phyloP scores from a whole-genome alignment of 1,139 yeast genomes.

The Citeromyces siamensis region DNA sequence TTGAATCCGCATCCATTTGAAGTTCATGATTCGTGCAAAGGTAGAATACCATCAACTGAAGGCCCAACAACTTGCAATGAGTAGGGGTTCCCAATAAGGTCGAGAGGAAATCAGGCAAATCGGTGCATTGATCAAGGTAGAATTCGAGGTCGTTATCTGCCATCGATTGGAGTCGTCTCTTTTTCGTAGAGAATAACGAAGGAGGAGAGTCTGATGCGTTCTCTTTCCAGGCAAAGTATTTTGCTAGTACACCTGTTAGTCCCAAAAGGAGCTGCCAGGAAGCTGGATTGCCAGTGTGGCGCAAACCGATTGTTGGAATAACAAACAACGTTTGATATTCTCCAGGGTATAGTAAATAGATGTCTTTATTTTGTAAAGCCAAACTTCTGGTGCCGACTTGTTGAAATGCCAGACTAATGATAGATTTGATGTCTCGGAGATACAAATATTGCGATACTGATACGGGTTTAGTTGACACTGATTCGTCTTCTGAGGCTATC shows the following conservation, averaged over 20 bases:
- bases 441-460: not conserved
- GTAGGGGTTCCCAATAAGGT: not conserved
- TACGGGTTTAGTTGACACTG: not conserved
- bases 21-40: not conserved
- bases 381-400: not conserved
- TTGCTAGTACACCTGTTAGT: not conserved
- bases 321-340: not conserved
- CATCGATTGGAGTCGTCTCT: not conserved
- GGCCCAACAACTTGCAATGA: not conserved
- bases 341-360: not conserved
- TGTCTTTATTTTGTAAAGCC: not conserved
- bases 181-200: not conserved
- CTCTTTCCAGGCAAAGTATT: not conserved
- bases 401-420: not conserved
- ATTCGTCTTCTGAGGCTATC: not conserved
- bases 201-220: not conserved
- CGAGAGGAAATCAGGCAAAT: not conserved
- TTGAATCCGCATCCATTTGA: not conserved
- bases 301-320: not conserved
- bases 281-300: not conserved
- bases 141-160: not conserved
- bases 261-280: not conserved
- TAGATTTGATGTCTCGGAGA: not conserved
- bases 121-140: not conserved
- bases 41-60: not conserved